Evolutionary conservation across 306 rosid genomes (phyloP).

Genomic region (Fagus sylvatica): DNA sequence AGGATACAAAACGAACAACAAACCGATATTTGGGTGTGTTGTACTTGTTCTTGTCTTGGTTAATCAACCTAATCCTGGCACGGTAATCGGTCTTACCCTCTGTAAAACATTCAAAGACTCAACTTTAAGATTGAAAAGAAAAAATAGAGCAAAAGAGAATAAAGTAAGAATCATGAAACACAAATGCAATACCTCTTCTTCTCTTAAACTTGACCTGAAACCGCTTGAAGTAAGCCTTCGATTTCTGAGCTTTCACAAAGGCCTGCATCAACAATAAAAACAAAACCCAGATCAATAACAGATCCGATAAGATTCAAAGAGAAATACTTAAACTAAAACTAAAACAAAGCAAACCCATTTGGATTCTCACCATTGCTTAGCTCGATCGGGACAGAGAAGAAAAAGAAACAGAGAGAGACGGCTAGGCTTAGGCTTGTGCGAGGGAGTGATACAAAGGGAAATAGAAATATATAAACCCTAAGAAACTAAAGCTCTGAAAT

Average conservation of each 20-base stretch:
- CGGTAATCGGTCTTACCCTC: conserved; percentile 94
- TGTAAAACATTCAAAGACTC: conserved; percentile 18
- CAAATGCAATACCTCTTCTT: conserved; percentile 61
- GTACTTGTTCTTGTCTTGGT: conserved; percentile 89
- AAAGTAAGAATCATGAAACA: neutral
- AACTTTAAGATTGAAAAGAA: neutral
- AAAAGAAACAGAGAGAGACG: neutral
- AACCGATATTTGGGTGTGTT: conserved; percentile 84
- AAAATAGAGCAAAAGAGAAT: neutral
- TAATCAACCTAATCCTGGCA: conserved; percentile 83
- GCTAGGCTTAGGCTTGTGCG: neutral
- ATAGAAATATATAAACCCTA: neutral
- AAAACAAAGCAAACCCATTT: no score
- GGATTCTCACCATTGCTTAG: neutral
- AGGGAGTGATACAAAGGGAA: neutral
- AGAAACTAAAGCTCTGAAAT: neutral
- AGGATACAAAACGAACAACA: conserved; percentile 90
- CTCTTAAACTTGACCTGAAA: conserved; percentile 86
- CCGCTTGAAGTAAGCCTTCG: conserved; percentile 72
- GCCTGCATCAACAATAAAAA: conserved; percentile 30
- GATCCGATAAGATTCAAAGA: neutral
- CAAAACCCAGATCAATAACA: neutral
- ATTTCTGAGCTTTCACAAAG: conserved; percentile 62
- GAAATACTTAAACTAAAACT: no score
- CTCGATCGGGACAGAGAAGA: neutral